phyloP scores from a whole-genome alignment of 352 stramenopile genomes.

The Phytopythium oedochilum region DNA sequence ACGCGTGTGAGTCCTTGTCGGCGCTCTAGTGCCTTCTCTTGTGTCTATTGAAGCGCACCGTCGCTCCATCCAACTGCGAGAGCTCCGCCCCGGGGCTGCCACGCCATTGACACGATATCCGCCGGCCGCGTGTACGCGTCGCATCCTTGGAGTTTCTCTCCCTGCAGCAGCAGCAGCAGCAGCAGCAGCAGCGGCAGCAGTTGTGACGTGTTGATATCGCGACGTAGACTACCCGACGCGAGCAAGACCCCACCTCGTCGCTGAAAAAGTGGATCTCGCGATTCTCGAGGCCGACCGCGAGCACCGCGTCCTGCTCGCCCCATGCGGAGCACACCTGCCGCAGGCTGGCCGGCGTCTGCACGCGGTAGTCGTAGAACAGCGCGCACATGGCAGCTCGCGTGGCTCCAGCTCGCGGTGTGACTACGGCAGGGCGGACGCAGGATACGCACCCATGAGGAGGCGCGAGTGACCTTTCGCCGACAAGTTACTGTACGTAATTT shows the following conservation, averaged over 20 bases:
- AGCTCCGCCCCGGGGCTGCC: slow-evolving; percentile 79
- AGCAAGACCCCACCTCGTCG: slow-evolving; percentile 57
- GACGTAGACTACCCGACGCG: neutral
- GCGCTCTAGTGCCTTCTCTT: too few relatives aligned
- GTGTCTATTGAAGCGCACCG: slow-evolving; percentile 31
- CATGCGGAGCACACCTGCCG: slow-evolving; percentile 75
- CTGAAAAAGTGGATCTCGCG: slow-evolving; percentile 88
- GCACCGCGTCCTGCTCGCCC: slow-evolving; percentile 77
- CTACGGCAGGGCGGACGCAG: too few relatives aligned
- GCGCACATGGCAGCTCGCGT: slow-evolving; percentile 18
- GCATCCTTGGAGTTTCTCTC: slow-evolving; percentile 56
- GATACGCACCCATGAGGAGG: too few relatives aligned
- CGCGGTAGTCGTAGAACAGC: slow-evolving; percentile 84
- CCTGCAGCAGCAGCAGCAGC: slow-evolving; percentile 32
- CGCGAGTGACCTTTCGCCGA: too few relatives aligned
- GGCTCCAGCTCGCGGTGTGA: too few relatives aligned
- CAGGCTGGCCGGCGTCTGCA: slow-evolving; percentile 55
- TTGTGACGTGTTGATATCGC: neutral
- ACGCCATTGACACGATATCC: slow-evolving; percentile 80
- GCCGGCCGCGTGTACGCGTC: slow-evolving; percentile 55
- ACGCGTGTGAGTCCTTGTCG: neutral
- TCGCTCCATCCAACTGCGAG: slow-evolving; percentile 84
- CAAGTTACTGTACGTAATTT: too few relatives aligned
- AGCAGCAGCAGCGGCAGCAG: too few relatives aligned
- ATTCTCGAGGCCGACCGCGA: slow-evolving; percentile 81